phyloP scores from a whole-genome alignment of 2,329 filamentous ascomycete species.

The Huntiella bhutanensis region DNA sequence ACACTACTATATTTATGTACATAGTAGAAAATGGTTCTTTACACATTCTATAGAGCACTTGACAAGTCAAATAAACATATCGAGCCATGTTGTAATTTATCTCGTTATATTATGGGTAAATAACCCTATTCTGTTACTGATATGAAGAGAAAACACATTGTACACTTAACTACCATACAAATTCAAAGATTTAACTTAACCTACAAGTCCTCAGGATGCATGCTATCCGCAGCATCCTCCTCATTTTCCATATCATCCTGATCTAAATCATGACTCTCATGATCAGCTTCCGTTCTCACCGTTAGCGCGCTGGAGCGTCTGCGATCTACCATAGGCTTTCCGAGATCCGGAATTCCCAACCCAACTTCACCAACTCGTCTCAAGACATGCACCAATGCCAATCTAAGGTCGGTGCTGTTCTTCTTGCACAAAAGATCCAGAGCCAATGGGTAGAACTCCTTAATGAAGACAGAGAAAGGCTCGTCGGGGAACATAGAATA shows the following conservation, averaged over 20 bases:
- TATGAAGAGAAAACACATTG: background rate
- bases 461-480: slow-evolving; percentile 63
- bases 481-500: slow-evolving; percentile 66
- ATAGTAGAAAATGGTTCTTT: too few species aligned
- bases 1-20: too few species aligned
- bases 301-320: slow-evolving; percentile 15
- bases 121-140: background rate
- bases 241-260: slow-evolving; percentile 11
- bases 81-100: too few species aligned
- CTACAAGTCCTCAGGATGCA: slow-evolving; percentile 11
- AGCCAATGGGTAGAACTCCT: slow-evolving; percentile 68
- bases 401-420: slow-evolving; percentile 58
- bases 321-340: slow-evolving; percentile 21
- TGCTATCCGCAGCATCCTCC: slow-evolving; percentile 18
- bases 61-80: too few species aligned
- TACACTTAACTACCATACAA: background rate
- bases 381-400: slow-evolving; percentile 59
- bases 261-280: slow-evolving; percentile 14
- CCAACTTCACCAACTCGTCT: slow-evolving; percentile 65
- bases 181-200: background rate
- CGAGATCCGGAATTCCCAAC: slow-evolving; percentile 32
- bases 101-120: too few species aligned
- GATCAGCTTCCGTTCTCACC: slow-evolving; percentile 12
- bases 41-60: too few species aligned
- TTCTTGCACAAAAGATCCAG: slow-evolving; percentile 72